Evolutionary conservation across 78 protist genomes (phyloP).

Genomic region (Planoprotostelium fungivorum): DNA sequence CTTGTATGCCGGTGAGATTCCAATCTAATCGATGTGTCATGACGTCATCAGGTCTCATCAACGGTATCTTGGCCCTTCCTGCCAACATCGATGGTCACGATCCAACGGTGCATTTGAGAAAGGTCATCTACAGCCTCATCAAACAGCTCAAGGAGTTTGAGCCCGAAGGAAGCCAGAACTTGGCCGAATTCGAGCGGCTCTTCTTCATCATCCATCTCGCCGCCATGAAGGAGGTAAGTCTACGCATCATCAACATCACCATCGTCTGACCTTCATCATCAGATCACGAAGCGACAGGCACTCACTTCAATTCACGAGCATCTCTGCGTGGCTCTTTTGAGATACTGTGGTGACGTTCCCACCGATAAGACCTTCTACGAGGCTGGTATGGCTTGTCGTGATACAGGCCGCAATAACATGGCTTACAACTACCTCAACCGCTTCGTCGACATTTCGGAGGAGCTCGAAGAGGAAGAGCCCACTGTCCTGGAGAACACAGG

Average conservation of each 20-base stretch:
- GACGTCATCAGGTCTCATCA: background rate
- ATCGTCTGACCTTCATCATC: background rate
- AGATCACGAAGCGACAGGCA: background rate
- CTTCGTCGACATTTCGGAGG: constrained; percentile 72
- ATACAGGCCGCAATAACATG: background rate
- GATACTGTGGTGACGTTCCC: constrained; percentile 53
- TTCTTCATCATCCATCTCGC: background rate
- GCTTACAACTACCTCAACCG: constrained; percentile 66
- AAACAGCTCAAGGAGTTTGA: background rate
- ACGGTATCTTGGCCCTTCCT: background rate
- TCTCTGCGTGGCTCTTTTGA: constrained; percentile 14
- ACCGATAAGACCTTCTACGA: constrained; percentile 77
- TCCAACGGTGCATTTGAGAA: background rate
- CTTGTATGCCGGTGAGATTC: background rate
- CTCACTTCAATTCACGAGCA: background rate
- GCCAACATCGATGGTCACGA: background rate
- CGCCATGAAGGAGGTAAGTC: constrained; percentile 7
- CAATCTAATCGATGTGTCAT: background rate
- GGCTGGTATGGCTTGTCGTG: constrained; percentile 63
- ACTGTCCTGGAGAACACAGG: background rate
- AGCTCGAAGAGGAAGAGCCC: constrained; percentile 47
- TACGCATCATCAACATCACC: background rate
- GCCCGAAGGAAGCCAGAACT: background rate
- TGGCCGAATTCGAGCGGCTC: constrained; percentile 4
- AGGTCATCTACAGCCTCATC: background rate